Base-by-base conservation (phyloP, 164 flowering plant genomes). In the Houttuynia cordata region DNA sequence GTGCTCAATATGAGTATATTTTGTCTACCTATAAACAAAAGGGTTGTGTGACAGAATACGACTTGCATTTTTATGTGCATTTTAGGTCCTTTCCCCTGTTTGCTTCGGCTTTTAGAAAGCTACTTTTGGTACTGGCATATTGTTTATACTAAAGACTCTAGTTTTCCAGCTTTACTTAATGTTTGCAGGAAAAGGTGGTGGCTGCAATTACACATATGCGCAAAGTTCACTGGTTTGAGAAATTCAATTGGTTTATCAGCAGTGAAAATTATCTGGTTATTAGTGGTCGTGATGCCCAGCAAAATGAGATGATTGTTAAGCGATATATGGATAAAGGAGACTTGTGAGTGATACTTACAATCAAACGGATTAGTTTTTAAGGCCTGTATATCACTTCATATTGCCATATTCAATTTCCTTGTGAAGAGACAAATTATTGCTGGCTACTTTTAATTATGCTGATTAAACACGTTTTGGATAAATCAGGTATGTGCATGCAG, bases 221-320 rank as follows among this genome's bases (percentile, higher is more conserved):
- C 55, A 93, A 90, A 71, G 97, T 93, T 70, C 98, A 89, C 75
- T 93, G 97, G 97, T 93, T 93, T 78, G 98, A 93, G 80, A 92
- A 92, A 72, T 92, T 92, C 63, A 92, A 89, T 66, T 92, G 98
- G 98, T 92, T 92, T 74, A 78, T 92, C 67, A 92, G 91, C 80
- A 92, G 98, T 64, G 98, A 92, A 79, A 92, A 92, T 72, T 92
- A 89, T 75, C 68, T 92, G 74, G 78, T 92, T 62, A 86, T 92
- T 50, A 92, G 98, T 72, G 98, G 98, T 23, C 97, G 91, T 61
- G 98, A 92, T 81, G 93, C 96, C 64, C 98, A 92, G 65, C 98
- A 92, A 67, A 92, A 92, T 81, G 98, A 92, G 83, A 87, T 92
- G 91, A 83, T 92, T 64, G 98, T 92, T 61, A 92, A 92, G 74